Evolutionary conservation across 306 rosid genomes (phyloP), one percentile per base, ranked within the genome.

Genomic region (Styphnolobium japonicum): DNA sequence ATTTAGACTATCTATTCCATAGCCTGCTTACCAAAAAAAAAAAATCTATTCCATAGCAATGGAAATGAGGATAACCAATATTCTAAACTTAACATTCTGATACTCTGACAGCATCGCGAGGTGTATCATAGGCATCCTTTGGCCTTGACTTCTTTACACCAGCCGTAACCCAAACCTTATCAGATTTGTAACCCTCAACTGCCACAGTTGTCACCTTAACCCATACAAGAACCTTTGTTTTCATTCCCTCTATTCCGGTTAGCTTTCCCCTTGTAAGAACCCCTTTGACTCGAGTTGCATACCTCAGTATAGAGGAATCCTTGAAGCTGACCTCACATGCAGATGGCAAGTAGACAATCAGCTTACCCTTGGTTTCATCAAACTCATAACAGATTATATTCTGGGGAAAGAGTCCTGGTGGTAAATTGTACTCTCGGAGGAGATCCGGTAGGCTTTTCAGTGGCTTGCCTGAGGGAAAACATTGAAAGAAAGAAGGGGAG

Each of bases 141-240:
- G 96, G 53, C 88, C 94, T 89, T 0, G 91, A 87, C 79, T 95
- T 95, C 98, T 93, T 95, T 2, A 95, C 91, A 16, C 97, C 94
- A 7, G 98, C 99, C 4, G 97, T 95, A 27, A 95, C 81, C 94
- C 98, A 95, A 49, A 95, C 82, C 86, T 90, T 89, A 39, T 93
- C 96, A 18, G 99, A 93, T 86, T 95, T 95, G 81, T 89, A 85
- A 76, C 95, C 91, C 43, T 95, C 99, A 21, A 95, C 81, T 18
- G 89, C 76, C 77, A 93, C 94, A 65, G 78, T 83, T 56, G 97
- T 95, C 72, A 95, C 91, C 87, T 90, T 95, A 46, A 91, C 99
- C 99, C 98, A 95, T n/a, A 93, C 97, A 1, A 95, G 83, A 43
- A 85, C 96, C 84, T 95, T 93, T 0, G 98, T 95, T 86, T 95